Evolutionary conservation across 2,329 filamentous ascomycete species (phyloP).

Genomic region (Amphichorda felina): DNA sequence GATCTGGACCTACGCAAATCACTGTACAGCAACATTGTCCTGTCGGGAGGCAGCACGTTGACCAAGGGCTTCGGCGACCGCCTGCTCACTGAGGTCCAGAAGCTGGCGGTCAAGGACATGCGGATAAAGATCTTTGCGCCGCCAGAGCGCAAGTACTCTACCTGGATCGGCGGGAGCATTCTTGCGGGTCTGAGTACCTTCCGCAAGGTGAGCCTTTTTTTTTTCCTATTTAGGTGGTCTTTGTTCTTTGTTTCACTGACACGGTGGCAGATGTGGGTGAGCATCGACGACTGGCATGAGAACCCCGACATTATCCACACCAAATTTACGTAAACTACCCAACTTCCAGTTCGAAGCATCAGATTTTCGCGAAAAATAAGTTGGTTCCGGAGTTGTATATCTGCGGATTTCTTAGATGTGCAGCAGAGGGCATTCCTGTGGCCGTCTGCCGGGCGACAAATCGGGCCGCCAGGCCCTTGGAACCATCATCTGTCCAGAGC

Average conservation of each 20-base stretch:
- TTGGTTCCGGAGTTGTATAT: neutral
- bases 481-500: neutral
- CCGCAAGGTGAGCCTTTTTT: conserved; percentile 65
- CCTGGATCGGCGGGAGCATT: conserved; percentile 98
- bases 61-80: conserved; percentile 96
- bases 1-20: conserved; percentile 92
- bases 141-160: conserved; percentile 95
- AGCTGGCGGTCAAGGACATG: conserved; percentile 96
- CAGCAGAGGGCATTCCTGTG: neutral
- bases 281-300: conserved; percentile 99
- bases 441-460: too few species aligned
- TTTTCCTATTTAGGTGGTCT: neutral
- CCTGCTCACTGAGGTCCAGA: conserved; percentile 81
- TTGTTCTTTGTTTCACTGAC: neutral
- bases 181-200: conserved; percentile 94
- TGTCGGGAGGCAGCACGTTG: conserved; percentile 90
- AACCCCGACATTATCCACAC: conserved; percentile 98
- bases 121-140: conserved; percentile 98
- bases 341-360: too few species aligned
- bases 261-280: conserved; percentile 84
- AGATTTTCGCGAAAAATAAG: too few species aligned
- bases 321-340: conserved; percentile 65
- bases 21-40: conserved; percentile 91
- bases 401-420: neutral
- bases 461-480: neutral